phyloP scores from a whole-genome alignment of 805 yeast species.

The Candida yuanshanica region DNA sequence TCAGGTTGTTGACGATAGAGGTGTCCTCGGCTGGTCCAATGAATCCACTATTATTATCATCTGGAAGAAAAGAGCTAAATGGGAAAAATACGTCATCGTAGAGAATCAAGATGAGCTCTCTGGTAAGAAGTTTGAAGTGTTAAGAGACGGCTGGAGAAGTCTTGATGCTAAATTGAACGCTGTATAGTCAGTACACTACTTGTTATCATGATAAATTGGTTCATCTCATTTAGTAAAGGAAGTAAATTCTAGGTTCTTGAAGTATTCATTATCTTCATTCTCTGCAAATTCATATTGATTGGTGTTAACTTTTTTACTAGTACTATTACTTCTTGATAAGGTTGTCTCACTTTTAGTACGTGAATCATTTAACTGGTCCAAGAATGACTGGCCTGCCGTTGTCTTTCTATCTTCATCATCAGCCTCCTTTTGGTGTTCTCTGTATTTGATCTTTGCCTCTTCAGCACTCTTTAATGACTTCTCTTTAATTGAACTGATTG shows the following conservation, averaged over 20 bases:
- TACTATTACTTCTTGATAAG: slow-evolving; percentile 12
- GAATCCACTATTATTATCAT: slow-evolving; percentile 68
- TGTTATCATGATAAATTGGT: too few species aligned
- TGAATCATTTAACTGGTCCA: slow-evolving; percentile 14
- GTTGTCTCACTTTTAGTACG: not conserved
- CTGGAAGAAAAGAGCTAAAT: slow-evolving; percentile 67
- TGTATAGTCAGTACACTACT: too few species aligned
- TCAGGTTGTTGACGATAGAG: slow-evolving; percentile 29
- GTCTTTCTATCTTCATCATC: slow-evolving; percentile 11
- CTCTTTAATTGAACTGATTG: slow-evolving; percentile 36
- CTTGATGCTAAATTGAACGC: slow-evolving; percentile 26
- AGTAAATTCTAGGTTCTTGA: slow-evolving; percentile 23
- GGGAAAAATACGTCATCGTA: slow-evolving; percentile 81
- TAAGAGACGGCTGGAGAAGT: slow-evolving; percentile 68
- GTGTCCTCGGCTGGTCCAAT: slow-evolving; percentile 63
- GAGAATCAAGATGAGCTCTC: slow-evolving; percentile 33
- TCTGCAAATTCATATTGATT: slow-evolving; percentile 21
- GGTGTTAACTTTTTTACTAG: slow-evolving; percentile 9
- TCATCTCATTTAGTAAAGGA: slow-evolving; percentile 24
- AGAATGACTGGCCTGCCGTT: slow-evolving; percentile 19
- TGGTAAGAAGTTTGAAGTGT: slow-evolving; percentile 45
- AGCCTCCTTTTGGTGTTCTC: slow-evolving; percentile 3
- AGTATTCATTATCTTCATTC: slow-evolving; percentile 19
- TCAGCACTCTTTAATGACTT: slow-evolving; percentile 18
- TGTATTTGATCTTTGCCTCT: slow-evolving; percentile 8